These are phyloP conservation scores for Oryza meyeriana DNA, from an alignment of 176 grass and related monocot species.

Conservation along the genomic window DNA sequence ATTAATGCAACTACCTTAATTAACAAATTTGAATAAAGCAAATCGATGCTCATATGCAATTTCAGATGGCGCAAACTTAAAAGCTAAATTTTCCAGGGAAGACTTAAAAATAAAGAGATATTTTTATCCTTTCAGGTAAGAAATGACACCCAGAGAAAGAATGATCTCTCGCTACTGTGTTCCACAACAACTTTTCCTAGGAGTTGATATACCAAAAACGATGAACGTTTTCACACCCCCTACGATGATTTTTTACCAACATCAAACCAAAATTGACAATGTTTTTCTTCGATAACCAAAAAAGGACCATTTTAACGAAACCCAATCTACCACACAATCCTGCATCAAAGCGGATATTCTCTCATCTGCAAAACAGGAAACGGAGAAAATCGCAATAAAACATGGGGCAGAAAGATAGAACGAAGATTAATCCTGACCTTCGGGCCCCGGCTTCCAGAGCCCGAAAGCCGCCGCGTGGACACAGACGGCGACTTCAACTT, in stretches of 20 bases:
- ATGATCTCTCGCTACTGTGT: background rate
- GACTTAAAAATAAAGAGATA: background rate
- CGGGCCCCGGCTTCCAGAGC: conserved; percentile 33
- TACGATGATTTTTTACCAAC: background rate
- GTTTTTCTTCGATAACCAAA: background rate
- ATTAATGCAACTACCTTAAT: background rate
- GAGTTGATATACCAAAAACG: background rate
- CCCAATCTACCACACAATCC: background rate
- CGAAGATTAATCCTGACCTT: conserved; percentile 28
- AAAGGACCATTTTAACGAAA: background rate
- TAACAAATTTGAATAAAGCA: background rate
- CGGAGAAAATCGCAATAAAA: background rate
- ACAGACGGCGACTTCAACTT: conserved; percentile 6
- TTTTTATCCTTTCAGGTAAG: background rate
- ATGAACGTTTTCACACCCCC: background rate
- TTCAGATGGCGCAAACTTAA: background rate
- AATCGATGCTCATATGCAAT: background rate
- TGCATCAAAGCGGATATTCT: background rate
- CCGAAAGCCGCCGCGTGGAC: conserved; percentile 29
- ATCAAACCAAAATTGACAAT: background rate
- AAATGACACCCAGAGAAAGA: background rate
- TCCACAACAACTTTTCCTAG: background rate
- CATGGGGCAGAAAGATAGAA: no score
- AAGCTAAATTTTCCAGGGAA: background rate
- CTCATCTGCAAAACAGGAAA: background rate